Evolutionary conservation across 345 rosid species (phyloP).

Genomic region (Eucalyptus rudis): DNA sequence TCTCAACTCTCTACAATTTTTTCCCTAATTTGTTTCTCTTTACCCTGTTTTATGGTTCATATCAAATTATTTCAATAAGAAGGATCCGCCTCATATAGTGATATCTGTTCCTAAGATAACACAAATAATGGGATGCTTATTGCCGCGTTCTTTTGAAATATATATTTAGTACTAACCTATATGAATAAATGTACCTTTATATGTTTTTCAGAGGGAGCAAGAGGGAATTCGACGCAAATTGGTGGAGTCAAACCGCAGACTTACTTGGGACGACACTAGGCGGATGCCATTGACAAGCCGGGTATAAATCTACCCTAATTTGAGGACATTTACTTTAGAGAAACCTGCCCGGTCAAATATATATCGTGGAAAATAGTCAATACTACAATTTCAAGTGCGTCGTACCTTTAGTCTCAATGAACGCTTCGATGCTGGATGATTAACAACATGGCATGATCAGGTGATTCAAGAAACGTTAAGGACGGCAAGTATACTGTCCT

Average conservation of each 20-base stretch:
- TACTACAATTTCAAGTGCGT: background rate
- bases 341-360: background rate
- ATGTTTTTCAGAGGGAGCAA: slow-evolving; percentile 53
- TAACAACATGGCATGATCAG: slow-evolving; percentile 6
- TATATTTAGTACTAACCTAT: background rate
- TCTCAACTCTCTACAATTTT: background rate
- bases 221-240: slow-evolving; percentile 33
- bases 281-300: slow-evolving; percentile 75
- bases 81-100: background rate
- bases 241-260: slow-evolving; percentile 32
- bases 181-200: background rate
- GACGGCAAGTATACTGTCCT: slow-evolving; percentile 75
- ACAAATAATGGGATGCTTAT: background rate
- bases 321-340: background rate
- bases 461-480: slow-evolving; percentile 97
- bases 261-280: slow-evolving; percentile 86
- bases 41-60: background rate
- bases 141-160: background rate
- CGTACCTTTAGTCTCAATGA: background rate
- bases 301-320: slow-evolving; percentile 17
- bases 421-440: background rate
- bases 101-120: background rate
- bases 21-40: background rate
- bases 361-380: background rate
- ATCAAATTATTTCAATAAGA: background rate